Conservation (phyloP, 495 filamentous ascomycete genomes). For the Talaromyces nanjingensis region DNA sequence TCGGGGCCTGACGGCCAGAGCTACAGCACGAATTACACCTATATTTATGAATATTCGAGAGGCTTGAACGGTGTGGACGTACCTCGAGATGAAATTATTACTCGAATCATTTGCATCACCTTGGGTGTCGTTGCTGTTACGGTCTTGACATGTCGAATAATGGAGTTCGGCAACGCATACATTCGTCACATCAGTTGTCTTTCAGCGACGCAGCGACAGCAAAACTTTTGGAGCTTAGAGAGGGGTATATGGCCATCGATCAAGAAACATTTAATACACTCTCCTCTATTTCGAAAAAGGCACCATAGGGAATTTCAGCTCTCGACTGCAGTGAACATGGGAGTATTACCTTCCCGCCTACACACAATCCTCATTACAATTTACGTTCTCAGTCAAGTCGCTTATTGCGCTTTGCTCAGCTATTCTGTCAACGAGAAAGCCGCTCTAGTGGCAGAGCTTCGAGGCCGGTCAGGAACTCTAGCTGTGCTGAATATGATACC, state of each 20-base stretch:
- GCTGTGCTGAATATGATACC: constrained; percentile 88
- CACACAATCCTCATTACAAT: constrained; percentile 66
- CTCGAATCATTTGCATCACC: constrained; percentile 37
- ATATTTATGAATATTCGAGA: constrained; percentile 38
- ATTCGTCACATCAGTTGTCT: constrained; percentile 68
- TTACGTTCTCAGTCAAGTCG: constrained; percentile 71
- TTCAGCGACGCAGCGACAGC: constrained; percentile 37
- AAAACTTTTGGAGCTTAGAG: constrained; percentile 59
- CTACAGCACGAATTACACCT: constrained; percentile 32
- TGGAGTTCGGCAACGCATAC: constrained; percentile 57
- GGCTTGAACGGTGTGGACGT: constrained; percentile 38
- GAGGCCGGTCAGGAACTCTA: constrained; percentile 79
- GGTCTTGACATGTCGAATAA: constrained; percentile 49
- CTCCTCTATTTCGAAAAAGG: constrained; percentile 72
- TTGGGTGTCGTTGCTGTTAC: constrained; percentile 42
- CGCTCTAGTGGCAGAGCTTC: constrained; percentile 56
- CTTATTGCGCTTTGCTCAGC: constrained; percentile 72
- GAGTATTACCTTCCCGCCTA: constrained; percentile 80
- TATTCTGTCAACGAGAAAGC: constrained; percentile 43
- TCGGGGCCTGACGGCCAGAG: constrained; percentile 25
- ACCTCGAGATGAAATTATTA: constrained; percentile 35
- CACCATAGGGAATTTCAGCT: constrained; percentile 87
- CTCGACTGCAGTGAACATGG: constrained; percentile 78
- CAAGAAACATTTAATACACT: constrained; percentile 76
- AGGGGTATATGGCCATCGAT: constrained; percentile 59